A percentile compares a stretch with the other conserved stretches of the same genome.
Evolutionary conservation across 2,329 filamentous ascomycete genomes (phyloP).

Genomic region (Domatiomyces globalis): DNA sequence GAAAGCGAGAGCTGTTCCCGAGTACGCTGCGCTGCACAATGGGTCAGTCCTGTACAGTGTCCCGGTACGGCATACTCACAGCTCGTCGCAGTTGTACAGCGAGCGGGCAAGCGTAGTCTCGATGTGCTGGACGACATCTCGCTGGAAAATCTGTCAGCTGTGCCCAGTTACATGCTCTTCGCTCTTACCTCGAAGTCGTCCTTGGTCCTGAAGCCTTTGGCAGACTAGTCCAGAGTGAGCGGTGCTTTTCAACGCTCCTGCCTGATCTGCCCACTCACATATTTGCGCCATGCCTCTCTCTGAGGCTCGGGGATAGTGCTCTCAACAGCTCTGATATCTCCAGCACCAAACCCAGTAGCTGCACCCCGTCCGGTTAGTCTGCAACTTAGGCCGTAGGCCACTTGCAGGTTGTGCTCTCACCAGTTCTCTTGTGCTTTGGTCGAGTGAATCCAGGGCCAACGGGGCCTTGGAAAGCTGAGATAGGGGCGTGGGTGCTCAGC

Average conservation of each 20-base stretch:
- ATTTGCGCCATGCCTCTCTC: conserved; percentile 44
- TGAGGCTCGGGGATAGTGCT: conserved; percentile 80
- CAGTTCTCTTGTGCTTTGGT: conserved; percentile 66
- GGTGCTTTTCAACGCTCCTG: not conserved
- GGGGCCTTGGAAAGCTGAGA: conserved; percentile 72
- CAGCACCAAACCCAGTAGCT: conserved; percentile 80
- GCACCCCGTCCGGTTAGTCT: conserved; percentile 40
- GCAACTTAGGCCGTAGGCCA: not conserved
- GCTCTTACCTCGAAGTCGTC: conserved; percentile 56
- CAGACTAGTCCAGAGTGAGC: conserved; percentile 33
- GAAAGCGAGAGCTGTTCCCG: conserved; percentile 80
- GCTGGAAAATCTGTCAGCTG: conserved; percentile 32
- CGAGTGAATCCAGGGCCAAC: conserved; percentile 75
- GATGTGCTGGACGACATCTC: conserved; percentile 80
- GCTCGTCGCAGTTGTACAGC: conserved; percentile 95
- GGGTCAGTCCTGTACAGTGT: conserved; percentile 5
- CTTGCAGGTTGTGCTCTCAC: not conserved
- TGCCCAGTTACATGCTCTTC: conserved; percentile 4
- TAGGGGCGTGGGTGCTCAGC: conserved; percentile 67
- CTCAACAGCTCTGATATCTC: conserved; percentile 88
- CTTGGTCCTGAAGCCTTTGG: conserved; percentile 57
- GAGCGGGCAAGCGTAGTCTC: conserved; percentile 92
- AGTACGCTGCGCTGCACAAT: conserved; percentile 58
- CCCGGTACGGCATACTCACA: conserved; percentile 24
- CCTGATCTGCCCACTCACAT: conserved; percentile 41